Conservation (phyloP, 1,284 basidiomycete genomes). For the Malassezia restricta region DNA sequence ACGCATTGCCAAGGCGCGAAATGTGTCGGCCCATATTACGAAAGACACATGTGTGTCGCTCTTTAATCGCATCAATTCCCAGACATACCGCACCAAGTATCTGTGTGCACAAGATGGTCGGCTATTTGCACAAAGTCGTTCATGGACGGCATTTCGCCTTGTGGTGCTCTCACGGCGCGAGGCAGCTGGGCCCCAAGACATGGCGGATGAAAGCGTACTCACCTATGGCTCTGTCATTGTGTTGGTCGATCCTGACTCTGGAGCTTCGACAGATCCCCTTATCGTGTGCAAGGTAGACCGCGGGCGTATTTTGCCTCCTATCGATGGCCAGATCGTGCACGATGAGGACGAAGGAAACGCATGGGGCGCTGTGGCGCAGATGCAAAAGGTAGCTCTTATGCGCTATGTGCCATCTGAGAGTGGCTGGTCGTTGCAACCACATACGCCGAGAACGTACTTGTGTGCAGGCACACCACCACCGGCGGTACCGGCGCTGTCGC, state of each 20-base stretch:
- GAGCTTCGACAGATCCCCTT: slow-evolving; percentile 71
- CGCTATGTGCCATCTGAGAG: slow-evolving; percentile 49
- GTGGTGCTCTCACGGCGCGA: slow-evolving; percentile 49
- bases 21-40: slow-evolving; percentile 78
- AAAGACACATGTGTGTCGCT: slow-evolving; percentile 80
- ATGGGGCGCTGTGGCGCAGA: slow-evolving; percentile 81
- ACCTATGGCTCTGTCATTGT: slow-evolving; percentile 82
- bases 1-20: slow-evolving; percentile 89
- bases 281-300: slow-evolving; percentile 86
- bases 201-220: slow-evolving; percentile 48
- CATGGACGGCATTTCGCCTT: slow-evolving; percentile 87
- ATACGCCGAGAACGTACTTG: slow-evolving; percentile 9
- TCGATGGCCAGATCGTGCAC: slow-evolving; percentile 15
- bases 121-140: slow-evolving; percentile 69
- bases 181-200: slow-evolving; percentile 21
- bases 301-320: slow-evolving; percentile 53
- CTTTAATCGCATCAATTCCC: slow-evolving; percentile 90
- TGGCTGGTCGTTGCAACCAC: slow-evolving; percentile 1
- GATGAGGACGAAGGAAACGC: slow-evolving; percentile 26
- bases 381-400: slow-evolving; percentile 87
- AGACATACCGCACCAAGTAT: slow-evolving; percentile 91
- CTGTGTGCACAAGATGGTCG: slow-evolving; percentile 71
- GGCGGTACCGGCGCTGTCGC: not conserved
- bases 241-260: slow-evolving; percentile 68
- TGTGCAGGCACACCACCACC: slow-evolving; percentile 4